Percentiles rank a stretch among this genome's conserved stretches.
These are phyloP conservation scores for Diaporthe caulivora DNA, from an alignment of 2,329 filamentous ascomycete genomes.

Conservation along the genomic window DNA sequence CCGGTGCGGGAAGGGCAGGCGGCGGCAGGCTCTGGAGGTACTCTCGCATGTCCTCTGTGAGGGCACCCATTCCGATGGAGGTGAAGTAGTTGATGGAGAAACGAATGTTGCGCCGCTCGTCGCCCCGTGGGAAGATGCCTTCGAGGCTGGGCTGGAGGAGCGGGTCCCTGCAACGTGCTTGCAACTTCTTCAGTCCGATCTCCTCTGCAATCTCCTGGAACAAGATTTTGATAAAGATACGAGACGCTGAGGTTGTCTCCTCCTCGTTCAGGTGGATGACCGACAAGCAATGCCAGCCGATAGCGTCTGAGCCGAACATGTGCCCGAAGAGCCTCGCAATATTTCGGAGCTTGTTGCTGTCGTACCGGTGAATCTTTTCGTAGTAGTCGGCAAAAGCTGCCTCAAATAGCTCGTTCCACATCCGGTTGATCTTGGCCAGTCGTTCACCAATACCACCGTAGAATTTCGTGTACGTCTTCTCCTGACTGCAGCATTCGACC, in stretches of 20 bases:
- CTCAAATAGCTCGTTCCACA: slow-evolving; percentile 95
- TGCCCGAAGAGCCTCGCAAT: slow-evolving; percentile 96
- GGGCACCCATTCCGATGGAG: slow-evolving; percentile 92
- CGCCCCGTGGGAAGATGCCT: slow-evolving; percentile 85
- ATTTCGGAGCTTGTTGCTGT: slow-evolving; percentile 94
- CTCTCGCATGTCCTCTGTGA: slow-evolving; percentile 96
- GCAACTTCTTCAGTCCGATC: slow-evolving; percentile 84
- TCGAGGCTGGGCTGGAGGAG: slow-evolving; percentile 81
- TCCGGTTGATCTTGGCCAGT: slow-evolving; percentile 93
- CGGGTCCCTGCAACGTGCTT: slow-evolving; percentile 82
- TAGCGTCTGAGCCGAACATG: slow-evolving; percentile 86
- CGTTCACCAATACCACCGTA: slow-evolving; percentile 94
- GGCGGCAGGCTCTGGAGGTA: slow-evolving; percentile 91
- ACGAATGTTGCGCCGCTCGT: slow-evolving; percentile 89
- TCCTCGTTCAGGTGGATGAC: slow-evolving; percentile 93
- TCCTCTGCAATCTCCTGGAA: slow-evolving; percentile 93
- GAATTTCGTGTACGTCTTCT: slow-evolving; percentile 97
- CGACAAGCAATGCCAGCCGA: slow-evolving; percentile 91
- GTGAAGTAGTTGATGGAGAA: slow-evolving; percentile 99
- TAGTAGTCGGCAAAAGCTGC: slow-evolving; percentile 93
- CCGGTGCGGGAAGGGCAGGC: slow-evolving; percentile 78
- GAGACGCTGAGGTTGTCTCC: slow-evolving; percentile 94
- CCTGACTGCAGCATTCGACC: slow-evolving; percentile 95
- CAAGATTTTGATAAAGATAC: slow-evolving; percentile 98
- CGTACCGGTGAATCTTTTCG: slow-evolving; percentile 96